These are phyloP conservation scores for Globisporangium barbulae DNA, from an alignment of 352 stramenopile species.

Conservation along the genomic window DNA sequence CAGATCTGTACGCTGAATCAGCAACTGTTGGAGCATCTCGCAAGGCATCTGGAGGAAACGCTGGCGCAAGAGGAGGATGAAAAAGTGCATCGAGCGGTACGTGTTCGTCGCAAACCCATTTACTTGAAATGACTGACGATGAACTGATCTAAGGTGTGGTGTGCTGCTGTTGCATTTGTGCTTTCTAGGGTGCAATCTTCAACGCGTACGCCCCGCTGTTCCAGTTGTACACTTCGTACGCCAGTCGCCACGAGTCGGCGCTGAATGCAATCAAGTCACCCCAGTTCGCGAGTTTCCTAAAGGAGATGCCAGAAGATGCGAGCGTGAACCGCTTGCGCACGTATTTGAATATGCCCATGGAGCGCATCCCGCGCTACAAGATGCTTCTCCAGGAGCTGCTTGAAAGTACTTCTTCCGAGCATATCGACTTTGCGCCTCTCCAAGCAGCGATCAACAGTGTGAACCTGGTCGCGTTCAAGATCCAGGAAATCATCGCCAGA, in stretches of 20 bases:
- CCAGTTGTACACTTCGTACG: slow-evolving; percentile 84
- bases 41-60: slow-evolving; percentile 69
- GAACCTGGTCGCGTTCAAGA: slow-evolving; percentile 68
- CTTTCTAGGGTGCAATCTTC: slow-evolving; percentile 72
- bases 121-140: not conserved
- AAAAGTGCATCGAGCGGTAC: slow-evolving; percentile 22
- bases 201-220: slow-evolving; percentile 83
- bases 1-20: slow-evolving; percentile 88
- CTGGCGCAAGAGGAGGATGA: slow-evolving; percentile 29
- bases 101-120: slow-evolving; percentile 5
- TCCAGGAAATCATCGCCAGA: slow-evolving; percentile 76
- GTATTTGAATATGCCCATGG: slow-evolving; percentile 88
- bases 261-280: slow-evolving; percentile 69
- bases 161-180: slow-evolving; percentile 7
- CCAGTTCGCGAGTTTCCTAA: slow-evolving; percentile 67
- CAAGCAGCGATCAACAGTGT: slow-evolving; percentile 74
- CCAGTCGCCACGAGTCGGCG: slow-evolving; percentile 70
- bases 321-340: slow-evolving; percentile 57
- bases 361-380: slow-evolving; percentile 83
- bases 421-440: slow-evolving; percentile 71
- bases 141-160: slow-evolving; percentile 9
- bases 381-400: slow-evolving; percentile 80
- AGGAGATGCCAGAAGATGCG: slow-evolving; percentile 63
- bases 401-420: slow-evolving; percentile 53
- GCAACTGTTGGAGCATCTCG: slow-evolving; percentile 83